Evolutionary conservation across 2,329 filamentous ascomycete genomes (phyloP).

Genomic region (Aphanoascus verrucosus): DNA sequence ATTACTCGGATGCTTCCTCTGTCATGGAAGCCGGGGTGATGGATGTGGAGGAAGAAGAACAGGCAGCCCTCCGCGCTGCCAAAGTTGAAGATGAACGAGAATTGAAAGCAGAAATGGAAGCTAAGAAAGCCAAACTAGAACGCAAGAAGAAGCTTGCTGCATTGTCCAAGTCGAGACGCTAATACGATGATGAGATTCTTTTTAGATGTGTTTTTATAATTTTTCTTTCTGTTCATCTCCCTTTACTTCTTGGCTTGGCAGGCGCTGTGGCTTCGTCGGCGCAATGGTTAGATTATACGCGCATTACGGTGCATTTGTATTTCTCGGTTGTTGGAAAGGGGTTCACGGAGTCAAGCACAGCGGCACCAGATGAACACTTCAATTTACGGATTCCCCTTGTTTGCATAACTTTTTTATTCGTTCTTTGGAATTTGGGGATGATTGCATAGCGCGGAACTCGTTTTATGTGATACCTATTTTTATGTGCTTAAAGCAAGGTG

Average conservation of each 20-base stretch:
- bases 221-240: neutral
- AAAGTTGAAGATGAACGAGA: constrained; percentile 40
- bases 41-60: constrained; percentile 39
- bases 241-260: neutral
- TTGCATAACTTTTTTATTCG: neutral
- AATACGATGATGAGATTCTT: constrained; percentile 6
- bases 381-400: neutral
- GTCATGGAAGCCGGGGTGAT: constrained; percentile 42
- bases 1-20: constrained; percentile 38
- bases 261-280: constrained; percentile 2
- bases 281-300: neutral
- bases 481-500: constrained; percentile 1
- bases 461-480: constrained; percentile 1
- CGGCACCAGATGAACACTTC: neutral
- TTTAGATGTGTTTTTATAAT: neutral
- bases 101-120: constrained; percentile 32
- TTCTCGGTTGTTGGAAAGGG: neutral
- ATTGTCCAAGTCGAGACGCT: constrained; percentile 28
- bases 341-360: neutral
- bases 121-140: constrained; percentile 39
- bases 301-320: neutral
- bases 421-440: neutral
- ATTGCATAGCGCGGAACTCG: constrained; percentile 5
- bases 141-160: constrained; percentile 34
- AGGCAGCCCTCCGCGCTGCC: constrained; percentile 31